phyloP scores from a whole-genome alignment of 1,139 yeast species.

The Blastobotrys serpentis region DNA sequence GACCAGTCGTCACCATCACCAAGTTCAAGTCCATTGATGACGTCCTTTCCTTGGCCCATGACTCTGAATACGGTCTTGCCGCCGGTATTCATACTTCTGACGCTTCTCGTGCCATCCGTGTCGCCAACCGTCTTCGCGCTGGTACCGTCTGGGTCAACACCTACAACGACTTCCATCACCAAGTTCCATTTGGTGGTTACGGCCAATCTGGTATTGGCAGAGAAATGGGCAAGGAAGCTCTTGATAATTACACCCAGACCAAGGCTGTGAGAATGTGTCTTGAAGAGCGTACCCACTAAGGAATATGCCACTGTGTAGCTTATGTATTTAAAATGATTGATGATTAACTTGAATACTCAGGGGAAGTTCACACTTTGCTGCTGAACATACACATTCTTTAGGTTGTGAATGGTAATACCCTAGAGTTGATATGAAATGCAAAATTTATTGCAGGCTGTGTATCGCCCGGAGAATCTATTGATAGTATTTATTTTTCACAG shows the following conservation, averaged over 20 bases:
- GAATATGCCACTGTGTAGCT: not conserved
- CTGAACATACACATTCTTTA: too few relatives aligned
- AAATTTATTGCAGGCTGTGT: not conserved
- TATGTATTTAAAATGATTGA: not conserved
- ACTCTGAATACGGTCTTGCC: conserved; percentile 77
- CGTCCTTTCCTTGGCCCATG: conserved; percentile 66
- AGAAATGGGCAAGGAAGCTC: conserved; percentile 86
- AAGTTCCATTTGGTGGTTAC: conserved; percentile 79
- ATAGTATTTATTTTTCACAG: conserved; percentile 38
- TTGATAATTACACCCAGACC: conserved; percentile 75
- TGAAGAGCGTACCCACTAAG: conserved; percentile 11
- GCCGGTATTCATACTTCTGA: conserved; percentile 78
- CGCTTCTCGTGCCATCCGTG: conserved; percentile 58
- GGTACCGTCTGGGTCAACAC: conserved; percentile 85
- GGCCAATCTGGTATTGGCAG: conserved; percentile 86
- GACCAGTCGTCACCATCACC: conserved; percentile 76
- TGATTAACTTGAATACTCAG: not conserved
- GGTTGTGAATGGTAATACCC: too few relatives aligned
- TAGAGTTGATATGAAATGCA: too few relatives aligned
- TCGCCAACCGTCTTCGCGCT: conserved; percentile 65
- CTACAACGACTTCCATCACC: conserved; percentile 76
- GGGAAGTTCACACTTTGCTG: not conserved
- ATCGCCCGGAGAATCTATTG: conserved; percentile 19
- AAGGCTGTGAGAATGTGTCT: conserved; percentile 57
- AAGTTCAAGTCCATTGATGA: conserved; percentile 74